phyloP scores from a whole-genome alignment of 768 basidiomycete species.

The Psilocybe azurescens region DNA sequence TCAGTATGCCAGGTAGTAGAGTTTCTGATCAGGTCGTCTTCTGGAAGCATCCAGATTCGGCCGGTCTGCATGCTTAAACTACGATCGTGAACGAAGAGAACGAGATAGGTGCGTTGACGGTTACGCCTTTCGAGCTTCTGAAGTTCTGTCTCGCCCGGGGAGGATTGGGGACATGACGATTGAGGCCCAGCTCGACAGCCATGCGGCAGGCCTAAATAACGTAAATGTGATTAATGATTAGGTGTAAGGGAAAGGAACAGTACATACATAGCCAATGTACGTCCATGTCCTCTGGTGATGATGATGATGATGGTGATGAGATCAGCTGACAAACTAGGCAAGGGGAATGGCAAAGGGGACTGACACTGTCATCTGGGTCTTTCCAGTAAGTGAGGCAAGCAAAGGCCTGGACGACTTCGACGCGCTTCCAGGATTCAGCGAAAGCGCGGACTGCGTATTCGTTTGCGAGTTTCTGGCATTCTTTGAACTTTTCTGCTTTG shows the following conservation, averaged over 20 bases:
- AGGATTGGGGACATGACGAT: slow-evolving; percentile 65
- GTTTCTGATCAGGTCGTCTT: slow-evolving; percentile 79
- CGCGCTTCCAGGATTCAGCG: slow-evolving; percentile 75
- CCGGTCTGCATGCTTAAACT: slow-evolving; percentile 88
- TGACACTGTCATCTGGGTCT: slow-evolving; percentile 83
- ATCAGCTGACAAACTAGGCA: slow-evolving; percentile 21
- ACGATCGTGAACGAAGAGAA: slow-evolving; percentile 86
- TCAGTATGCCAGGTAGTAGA: slow-evolving; percentile 74
- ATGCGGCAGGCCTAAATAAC: slow-evolving; percentile 75
- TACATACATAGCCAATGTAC: slow-evolving; percentile 82
- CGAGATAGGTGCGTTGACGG: slow-evolving; percentile 85
- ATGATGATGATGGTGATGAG: slow-evolving; percentile 2
- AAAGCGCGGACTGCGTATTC: slow-evolving; percentile 81
- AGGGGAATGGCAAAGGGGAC: slow-evolving; percentile 26
- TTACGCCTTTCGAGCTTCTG: slow-evolving; percentile 80
- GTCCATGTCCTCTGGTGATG: slow-evolving; percentile 76
- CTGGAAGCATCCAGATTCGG: slow-evolving; percentile 87
- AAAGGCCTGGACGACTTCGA: slow-evolving; percentile 90
- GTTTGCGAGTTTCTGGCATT: slow-evolving; percentile 73
- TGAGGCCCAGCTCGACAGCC: slow-evolving; percentile 84
- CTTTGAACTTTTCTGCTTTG: slow-evolving; percentile 66
- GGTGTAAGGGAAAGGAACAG: slow-evolving; percentile 12
- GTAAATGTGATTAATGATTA: slow-evolving; percentile 9
- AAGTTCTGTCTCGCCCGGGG: slow-evolving; percentile 65
- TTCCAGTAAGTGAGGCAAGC: slow-evolving; percentile 91